Conservation (phyloP, 2,329 filamentous ascomycete genomes). For the Diaporthe sp. region DNA sequence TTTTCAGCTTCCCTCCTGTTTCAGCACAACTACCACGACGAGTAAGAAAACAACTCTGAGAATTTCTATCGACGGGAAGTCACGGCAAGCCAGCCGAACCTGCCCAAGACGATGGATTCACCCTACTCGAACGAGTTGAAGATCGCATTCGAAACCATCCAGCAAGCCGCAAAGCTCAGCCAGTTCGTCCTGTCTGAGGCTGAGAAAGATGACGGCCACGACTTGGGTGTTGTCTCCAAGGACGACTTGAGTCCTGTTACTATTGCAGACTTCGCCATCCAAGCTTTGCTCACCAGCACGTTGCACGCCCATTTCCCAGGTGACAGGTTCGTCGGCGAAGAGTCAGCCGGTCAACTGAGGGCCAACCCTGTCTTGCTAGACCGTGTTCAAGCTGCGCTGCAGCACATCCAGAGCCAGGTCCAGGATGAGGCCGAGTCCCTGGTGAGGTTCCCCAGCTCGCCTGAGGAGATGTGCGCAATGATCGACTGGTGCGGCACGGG, state of each 20-base stretch:
- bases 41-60: background rate
- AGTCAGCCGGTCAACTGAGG: slow-evolving; percentile 64
- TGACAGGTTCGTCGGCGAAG: slow-evolving; percentile 69
- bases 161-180: slow-evolving; percentile 63
- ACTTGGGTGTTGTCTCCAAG: slow-evolving; percentile 64
- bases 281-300: slow-evolving; percentile 66
- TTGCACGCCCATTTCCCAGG: slow-evolving; percentile 64
- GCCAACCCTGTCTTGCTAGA: slow-evolving; percentile 57
- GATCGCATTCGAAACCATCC: slow-evolving; percentile 59
- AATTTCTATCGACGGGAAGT: background rate
- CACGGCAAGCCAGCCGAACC: background rate
- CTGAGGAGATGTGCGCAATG: slow-evolving; percentile 64
- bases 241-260: slow-evolving; percentile 71
- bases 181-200: slow-evolving; percentile 35
- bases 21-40: background rate
- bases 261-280: slow-evolving; percentile 71
- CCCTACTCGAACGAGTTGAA: slow-evolving; percentile 58
- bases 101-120: slow-evolving; percentile 56
- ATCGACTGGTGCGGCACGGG: slow-evolving; percentile 66
- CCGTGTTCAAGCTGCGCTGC: slow-evolving; percentile 58
- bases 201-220: slow-evolving; percentile 49
- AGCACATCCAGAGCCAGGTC: slow-evolving; percentile 15
- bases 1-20: background rate
- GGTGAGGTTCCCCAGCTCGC: slow-evolving; percentile 52
- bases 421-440: slow-evolving; percentile 46